Percentiles rank a stretch among this genome's conserved stretches.
phyloP scores from a whole-genome alignment of 2,329 filamentous ascomycete genomes.

The Graphiopsis chlorocephala region DNA sequence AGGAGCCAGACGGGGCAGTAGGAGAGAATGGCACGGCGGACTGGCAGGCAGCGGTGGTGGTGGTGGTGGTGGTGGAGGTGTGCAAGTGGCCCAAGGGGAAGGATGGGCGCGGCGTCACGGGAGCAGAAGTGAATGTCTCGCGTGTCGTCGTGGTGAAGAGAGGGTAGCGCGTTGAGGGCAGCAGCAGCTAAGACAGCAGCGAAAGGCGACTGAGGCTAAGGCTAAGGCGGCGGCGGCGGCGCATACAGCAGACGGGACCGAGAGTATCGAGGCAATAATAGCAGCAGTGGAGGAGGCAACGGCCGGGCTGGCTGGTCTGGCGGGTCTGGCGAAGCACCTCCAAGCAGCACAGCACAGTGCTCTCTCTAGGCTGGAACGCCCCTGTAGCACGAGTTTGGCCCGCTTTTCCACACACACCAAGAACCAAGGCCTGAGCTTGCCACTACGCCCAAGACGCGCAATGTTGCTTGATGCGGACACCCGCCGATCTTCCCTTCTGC shows the following conservation, averaged over 20 bases:
- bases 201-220: background rate
- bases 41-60: background rate
- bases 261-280: conserved; percentile 2
- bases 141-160: conserved; percentile 14
- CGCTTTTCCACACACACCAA: background rate
- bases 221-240: background rate
- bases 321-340: conserved; percentile 1
- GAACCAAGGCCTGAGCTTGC: conserved; percentile 4
- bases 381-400: conserved; percentile 4
- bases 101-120: conserved; percentile 10
- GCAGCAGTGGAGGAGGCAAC: conserved; percentile 14
- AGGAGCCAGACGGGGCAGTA: conserved; percentile 10
- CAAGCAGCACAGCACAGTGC: background rate
- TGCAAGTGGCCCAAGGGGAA: background rate
- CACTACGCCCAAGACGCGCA: conserved; percentile 7
- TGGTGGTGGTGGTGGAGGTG: background rate
- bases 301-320: conserved; percentile 6
- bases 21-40: background rate
- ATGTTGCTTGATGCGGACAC: conserved; percentile 6
- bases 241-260: background rate
- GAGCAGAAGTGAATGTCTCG: conserved; percentile 1
- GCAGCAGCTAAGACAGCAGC: background rate
- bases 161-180: conserved; percentile 1
- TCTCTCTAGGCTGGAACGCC: background rate
- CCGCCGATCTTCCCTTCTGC: background rate